phyloP scores from a whole-genome alignment of 2,329 filamentous ascomycete genomes.

The Fusarium camptoceras region DNA sequence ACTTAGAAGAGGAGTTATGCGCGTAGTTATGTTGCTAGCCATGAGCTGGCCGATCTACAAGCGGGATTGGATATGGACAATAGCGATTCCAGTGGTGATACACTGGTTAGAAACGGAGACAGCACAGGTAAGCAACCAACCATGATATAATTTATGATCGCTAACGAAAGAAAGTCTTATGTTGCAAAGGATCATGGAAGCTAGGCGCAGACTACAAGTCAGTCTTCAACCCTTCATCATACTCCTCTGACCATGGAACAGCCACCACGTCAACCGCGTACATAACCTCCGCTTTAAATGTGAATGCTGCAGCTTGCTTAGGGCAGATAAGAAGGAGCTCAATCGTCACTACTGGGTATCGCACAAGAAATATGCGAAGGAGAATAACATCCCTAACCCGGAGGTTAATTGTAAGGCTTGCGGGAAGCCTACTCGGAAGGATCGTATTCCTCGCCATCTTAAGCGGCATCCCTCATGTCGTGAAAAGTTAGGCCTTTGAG shows the following conservation, averaged over 20 bases:
- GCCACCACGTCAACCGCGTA: constrained; percentile 10
- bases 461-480: constrained; percentile 13
- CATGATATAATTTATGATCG: accelerated
- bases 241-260: neutral
- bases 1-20: constrained; percentile 28
- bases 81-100: constrained; percentile 1
- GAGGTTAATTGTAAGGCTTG: constrained; percentile 17
- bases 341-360: constrained; percentile 29
- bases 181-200: constrained; percentile 5
- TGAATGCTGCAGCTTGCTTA: neutral
- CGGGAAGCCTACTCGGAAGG: neutral
- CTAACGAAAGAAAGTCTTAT: neutral
- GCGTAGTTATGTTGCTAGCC: constrained; percentile 18
- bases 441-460: constrained; percentile 25
- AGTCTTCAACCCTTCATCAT: neutral
- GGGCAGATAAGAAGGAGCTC: constrained; percentile 1
- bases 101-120: neutral
- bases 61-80: constrained; percentile 16
- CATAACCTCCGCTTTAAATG: constrained; percentile 23
- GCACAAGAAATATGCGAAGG: constrained; percentile 14
- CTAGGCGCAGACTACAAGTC: constrained; percentile 9
- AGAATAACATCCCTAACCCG: neutral
- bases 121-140: neutral
- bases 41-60: constrained; percentile 18
- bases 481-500: constrained; percentile 21